phyloP scores from a whole-genome alignment of 495 filamentous ascomycete species.

The Aspergillus diversus region DNA sequence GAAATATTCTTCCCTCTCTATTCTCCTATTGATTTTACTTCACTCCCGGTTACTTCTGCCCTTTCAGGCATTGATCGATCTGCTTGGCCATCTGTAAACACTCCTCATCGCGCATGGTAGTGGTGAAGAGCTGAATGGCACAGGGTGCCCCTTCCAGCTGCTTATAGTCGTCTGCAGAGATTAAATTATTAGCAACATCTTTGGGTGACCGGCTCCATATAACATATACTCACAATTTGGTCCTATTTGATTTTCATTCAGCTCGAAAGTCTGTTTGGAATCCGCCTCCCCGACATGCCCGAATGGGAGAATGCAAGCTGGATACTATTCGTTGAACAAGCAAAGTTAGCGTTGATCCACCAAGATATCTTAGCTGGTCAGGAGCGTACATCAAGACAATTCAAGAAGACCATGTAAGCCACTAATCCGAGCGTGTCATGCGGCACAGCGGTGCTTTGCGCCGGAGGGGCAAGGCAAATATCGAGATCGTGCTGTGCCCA shows the following conservation, averaged over 20 bases:
- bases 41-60: neutral
- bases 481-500: conserved; percentile 42
- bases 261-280: conserved; percentile 18
- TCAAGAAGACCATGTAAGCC: conserved; percentile 47
- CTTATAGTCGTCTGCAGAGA: conserved; percentile 24
- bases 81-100: conserved; percentile 31
- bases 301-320: conserved; percentile 37
- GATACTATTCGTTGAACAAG: conserved; percentile 30
- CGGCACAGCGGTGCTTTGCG: conserved; percentile 45
- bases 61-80: conserved; percentile 26
- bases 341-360: neutral
- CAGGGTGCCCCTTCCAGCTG: conserved; percentile 27
- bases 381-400: conserved; percentile 48
- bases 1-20: neutral
- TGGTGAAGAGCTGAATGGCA: conserved; percentile 30
- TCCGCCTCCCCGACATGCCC: conserved; percentile 22
- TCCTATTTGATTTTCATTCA: conserved; percentile 16
- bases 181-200: conserved; percentile 7
- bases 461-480: conserved; percentile 42
- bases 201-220: neutral
- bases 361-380: neutral
- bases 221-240: neutral
- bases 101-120: conserved; percentile 32
- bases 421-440: conserved; percentile 51
- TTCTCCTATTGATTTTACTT: neutral